These are phyloP conservation scores for Solanum sejunctum DNA, from an alignment of 257 asterid genomes.

Conservation along the genomic window DNA sequence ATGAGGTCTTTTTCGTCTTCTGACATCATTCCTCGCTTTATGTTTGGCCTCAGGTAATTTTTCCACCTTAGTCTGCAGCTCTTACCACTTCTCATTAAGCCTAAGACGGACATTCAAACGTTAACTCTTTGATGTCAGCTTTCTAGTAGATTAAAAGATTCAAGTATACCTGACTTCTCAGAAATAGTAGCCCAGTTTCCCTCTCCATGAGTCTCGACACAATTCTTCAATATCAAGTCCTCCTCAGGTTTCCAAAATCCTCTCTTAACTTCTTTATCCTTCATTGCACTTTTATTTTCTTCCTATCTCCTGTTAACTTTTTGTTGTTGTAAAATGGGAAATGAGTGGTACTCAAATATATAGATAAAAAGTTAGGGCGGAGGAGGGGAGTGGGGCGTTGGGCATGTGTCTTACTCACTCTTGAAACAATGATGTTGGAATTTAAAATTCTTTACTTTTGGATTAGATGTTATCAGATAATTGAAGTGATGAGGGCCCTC, in stretches of 20 bases:
- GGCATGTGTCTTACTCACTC: background rate
- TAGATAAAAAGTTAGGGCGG: background rate
- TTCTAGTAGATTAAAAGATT: background rate
- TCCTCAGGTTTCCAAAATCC: conserved; percentile 66
- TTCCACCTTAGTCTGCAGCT: conserved; percentile 66
- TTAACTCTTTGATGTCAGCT: background rate
- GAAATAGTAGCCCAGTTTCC: conserved; percentile 48
- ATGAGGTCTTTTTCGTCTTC: conserved; percentile 52
- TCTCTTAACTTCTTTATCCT: conserved; percentile 25
- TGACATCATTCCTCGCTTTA: conserved; percentile 46
- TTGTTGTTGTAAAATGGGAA: background rate
- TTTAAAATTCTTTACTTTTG: background rate
- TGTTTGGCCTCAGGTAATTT: conserved; percentile 53
- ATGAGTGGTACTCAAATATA: background rate
- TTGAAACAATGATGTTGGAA: background rate
- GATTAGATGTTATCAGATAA: background rate
- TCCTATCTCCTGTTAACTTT: background rate
- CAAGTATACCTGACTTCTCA: conserved; percentile 29
- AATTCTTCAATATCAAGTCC: conserved; percentile 38
- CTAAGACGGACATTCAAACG: conserved; percentile 9
- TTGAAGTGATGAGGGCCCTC: background rate
- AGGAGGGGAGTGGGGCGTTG: background rate
- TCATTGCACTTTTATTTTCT: conserved; percentile 9
- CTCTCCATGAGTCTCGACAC: conserved; percentile 47
- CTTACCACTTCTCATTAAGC: conserved; percentile 31